Evolutionary conservation across 2,329 filamentous ascomycete genomes (phyloP).

Genomic region (Fusarium siculi): DNA sequence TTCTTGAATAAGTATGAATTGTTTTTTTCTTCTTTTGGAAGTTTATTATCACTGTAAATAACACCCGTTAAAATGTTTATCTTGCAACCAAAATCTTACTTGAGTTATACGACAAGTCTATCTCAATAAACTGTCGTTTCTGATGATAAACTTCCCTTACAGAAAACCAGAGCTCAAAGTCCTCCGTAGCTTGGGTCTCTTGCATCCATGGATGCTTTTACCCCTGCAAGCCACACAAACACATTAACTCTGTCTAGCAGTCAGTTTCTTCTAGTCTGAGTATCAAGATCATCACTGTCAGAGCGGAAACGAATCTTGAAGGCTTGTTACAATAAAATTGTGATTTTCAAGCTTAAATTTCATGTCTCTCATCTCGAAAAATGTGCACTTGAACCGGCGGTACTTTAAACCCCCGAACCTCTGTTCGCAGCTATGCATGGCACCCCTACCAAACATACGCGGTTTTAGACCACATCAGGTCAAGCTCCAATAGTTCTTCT

Average conservation of each 20-base stretch:
- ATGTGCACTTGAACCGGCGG: neutral
- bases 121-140: neutral
- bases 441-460: constrained; percentile 3
- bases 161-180: neutral
- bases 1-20: neutral
- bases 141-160: neutral
- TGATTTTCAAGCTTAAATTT: constrained; percentile 24
- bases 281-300: neutral
- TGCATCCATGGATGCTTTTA: neutral
- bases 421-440: constrained; percentile 39
- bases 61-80: neutral
- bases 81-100: neutral
- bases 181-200: neutral
- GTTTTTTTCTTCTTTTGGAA: neutral
- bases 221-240: neutral
- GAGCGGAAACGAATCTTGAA: neutral
- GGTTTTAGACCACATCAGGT: constrained; percentile 35
- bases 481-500: constrained; percentile 32
- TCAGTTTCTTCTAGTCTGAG: neutral
- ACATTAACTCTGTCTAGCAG: neutral
- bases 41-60: neutral
- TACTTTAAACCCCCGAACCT: constrained; percentile 9
- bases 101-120: neutral
- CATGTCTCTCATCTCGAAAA: neutral
- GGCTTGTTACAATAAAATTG: constrained; percentile 1